phyloP scores from a whole-genome alignment of 139 green algal species.

The Monoraphidium neglectum region DNA sequence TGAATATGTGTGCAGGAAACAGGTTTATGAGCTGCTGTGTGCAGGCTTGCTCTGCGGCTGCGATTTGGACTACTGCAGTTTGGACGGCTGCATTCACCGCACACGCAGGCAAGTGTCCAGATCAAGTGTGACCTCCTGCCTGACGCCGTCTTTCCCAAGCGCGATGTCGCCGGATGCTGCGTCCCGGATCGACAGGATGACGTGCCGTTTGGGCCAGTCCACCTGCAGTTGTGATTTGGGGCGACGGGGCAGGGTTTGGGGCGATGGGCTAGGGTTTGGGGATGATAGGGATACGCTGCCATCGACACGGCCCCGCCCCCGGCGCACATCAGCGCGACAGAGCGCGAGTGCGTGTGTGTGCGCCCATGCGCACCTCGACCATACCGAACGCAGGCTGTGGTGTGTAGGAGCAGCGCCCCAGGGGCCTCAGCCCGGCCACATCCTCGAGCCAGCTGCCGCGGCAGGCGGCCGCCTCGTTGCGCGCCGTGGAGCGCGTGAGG shows the following conservation, averaged over 20 bases:
- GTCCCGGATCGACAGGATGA: slow-evolving; percentile 33
- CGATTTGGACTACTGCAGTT: no score
- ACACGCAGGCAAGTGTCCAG: slow-evolving; percentile 22
- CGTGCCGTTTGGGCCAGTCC: slow-evolving; percentile 32
- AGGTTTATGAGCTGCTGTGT: no score
- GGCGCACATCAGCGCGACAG: no score
- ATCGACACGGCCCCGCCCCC: no score
- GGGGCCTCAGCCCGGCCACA: slow-evolving; percentile 46
- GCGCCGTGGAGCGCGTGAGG: slow-evolving; percentile 48
- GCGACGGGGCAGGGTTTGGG: no score
- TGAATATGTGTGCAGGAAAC: no score
- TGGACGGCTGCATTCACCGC: no score
- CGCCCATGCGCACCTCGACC: slow-evolving; percentile 35
- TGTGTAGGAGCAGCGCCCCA: slow-evolving; percentile 47
- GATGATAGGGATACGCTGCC: no score
- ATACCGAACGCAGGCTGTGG: slow-evolving; percentile 47
- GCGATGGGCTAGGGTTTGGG: no score
- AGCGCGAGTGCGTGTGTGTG: no score
- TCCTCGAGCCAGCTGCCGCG: slow-evolving; percentile 43
- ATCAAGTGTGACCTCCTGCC: slow-evolving; percentile 30
- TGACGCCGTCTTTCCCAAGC: not conserved
- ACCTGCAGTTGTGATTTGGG: no score
- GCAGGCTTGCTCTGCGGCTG: no score
- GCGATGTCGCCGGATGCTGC: slow-evolving; percentile 14
- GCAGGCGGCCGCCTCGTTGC: slow-evolving; percentile 14